phyloP scores from a whole-genome alignment of 2,329 filamentous ascomycete genomes.

The Scytalidium sp. region DNA sequence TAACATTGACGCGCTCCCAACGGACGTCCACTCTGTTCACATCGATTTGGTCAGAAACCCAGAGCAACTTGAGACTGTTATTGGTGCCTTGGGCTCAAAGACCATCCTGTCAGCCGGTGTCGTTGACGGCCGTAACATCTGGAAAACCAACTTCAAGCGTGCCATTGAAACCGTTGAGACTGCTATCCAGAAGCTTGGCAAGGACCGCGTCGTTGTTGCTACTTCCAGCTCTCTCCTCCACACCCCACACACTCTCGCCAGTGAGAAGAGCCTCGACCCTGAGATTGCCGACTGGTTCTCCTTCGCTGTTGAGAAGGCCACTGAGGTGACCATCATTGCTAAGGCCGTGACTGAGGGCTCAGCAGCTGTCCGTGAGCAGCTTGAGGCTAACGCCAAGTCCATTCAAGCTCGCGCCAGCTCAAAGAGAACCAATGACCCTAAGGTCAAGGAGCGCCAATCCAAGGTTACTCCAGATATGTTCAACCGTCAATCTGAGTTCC shows the following conservation, averaged over 20 bases:
- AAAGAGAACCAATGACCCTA: constrained; percentile 91
- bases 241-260: constrained; percentile 95
- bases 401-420: constrained; percentile 88
- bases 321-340: constrained; percentile 87
- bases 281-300: constrained; percentile 99
- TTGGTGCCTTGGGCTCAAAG: constrained; percentile 78
- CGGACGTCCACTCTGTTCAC: constrained; percentile 81
- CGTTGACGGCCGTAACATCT: constrained; percentile 98
- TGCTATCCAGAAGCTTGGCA: constrained; percentile 92
- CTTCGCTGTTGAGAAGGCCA: constrained; percentile 92
- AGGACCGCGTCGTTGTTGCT: constrained; percentile 94
- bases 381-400: constrained; percentile 96
- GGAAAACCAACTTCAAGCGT: constrained; percentile 99
- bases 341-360: constrained; percentile 96
- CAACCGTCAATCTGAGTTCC: constrained; percentile 90
- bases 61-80: constrained; percentile 88
- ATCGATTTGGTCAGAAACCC: constrained; percentile 97
- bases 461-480: constrained; percentile 82
- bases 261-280: constrained; percentile 95
- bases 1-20: constrained; percentile 89
- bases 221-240: constrained; percentile 98
- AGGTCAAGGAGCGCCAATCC: constrained; percentile 94
- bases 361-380: constrained; percentile 78
- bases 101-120: constrained; percentile 94
- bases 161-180: constrained; percentile 89